phyloP scores from a whole-genome alignment of 2,329 filamentous ascomycete genomes.

The Xylaria sp. region DNA sequence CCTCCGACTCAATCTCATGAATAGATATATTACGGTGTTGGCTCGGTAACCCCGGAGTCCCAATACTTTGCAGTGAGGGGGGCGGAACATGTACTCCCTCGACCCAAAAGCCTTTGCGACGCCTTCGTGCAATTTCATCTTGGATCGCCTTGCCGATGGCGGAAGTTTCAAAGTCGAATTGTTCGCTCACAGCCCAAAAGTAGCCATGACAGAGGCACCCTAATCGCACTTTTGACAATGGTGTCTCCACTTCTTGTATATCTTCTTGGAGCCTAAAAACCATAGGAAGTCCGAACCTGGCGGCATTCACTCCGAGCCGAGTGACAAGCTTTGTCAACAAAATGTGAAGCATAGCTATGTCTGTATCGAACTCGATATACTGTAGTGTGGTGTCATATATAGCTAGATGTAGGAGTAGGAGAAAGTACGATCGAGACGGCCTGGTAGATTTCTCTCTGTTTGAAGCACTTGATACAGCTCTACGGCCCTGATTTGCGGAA shows the following conservation, averaged over 20 bases:
- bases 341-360: conserved; percentile 78
- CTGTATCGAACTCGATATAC: conserved; percentile 71
- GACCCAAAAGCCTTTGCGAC: conserved; percentile 79
- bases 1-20: conserved; percentile 64
- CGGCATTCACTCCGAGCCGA: conserved; percentile 82
- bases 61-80: conserved; percentile 65
- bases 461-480: conserved; percentile 73
- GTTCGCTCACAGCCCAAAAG: conserved; percentile 78
- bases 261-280: conserved; percentile 87
- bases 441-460: conserved; percentile 62
- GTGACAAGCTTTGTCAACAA: conserved; percentile 76
- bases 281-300: conserved; percentile 83
- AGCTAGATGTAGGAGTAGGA: conserved; percentile 81
- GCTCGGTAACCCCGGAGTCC: conserved; percentile 54
- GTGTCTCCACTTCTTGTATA: conserved; percentile 68
- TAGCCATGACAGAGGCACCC: conserved; percentile 89
- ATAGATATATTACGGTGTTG: conserved; percentile 54
- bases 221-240: conserved; percentile 75
- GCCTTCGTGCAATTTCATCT: conserved; percentile 76
- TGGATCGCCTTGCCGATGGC: conserved; percentile 73
- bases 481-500: conserved; percentile 56
- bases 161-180: conserved; percentile 76
- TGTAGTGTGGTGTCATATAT: conserved; percentile 89
- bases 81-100: conserved; percentile 75
- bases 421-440: conserved; percentile 69